Evolutionary conservation across 768 basidiomycete genomes (phyloP).

Genomic region (Lepiota brunneoincarnata): DNA sequence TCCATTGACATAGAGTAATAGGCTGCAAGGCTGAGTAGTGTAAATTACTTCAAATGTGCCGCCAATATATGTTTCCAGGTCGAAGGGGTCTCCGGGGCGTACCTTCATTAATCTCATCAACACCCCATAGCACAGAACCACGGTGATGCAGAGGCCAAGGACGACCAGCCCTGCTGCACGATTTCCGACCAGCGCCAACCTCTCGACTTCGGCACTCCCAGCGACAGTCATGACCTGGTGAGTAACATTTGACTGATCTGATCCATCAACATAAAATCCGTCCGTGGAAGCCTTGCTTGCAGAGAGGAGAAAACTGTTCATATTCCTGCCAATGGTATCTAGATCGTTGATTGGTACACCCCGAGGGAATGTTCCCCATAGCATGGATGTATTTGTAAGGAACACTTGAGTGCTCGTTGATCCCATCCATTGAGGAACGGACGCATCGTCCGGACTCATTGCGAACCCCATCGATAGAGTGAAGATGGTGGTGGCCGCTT

Average conservation of each 20-base stretch:
- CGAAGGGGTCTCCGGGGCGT: too few species aligned
- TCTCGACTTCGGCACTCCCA: too few species aligned
- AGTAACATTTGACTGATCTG: not conserved
- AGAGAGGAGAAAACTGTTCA: not conserved
- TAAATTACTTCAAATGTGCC: too few species aligned
- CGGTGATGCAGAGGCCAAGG: too few species aligned
- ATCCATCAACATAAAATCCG: not conserved
- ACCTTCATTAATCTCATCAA: too few species aligned
- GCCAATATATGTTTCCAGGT: too few species aligned
- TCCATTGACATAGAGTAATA: too few species aligned
- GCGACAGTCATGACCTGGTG: too few species aligned
- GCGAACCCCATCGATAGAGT: not conserved
- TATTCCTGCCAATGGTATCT: not conserved
- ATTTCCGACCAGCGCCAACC: too few species aligned
- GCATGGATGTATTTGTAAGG: not conserved
- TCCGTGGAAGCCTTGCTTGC: constrained; percentile 1
- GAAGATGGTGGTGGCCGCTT: not conserved
- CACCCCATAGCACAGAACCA: too few species aligned
- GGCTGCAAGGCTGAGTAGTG: too few species aligned
- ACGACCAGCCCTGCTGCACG: too few species aligned
- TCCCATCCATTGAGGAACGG: not conserved
- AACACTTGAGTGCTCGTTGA: not conserved
- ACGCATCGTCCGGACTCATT: not conserved
- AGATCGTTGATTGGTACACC: not conserved
- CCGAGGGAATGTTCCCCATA: not conserved